Base-by-base conservation (phyloP, 345 rosid species). In the Melaleuca quinquenervia region DNA sequence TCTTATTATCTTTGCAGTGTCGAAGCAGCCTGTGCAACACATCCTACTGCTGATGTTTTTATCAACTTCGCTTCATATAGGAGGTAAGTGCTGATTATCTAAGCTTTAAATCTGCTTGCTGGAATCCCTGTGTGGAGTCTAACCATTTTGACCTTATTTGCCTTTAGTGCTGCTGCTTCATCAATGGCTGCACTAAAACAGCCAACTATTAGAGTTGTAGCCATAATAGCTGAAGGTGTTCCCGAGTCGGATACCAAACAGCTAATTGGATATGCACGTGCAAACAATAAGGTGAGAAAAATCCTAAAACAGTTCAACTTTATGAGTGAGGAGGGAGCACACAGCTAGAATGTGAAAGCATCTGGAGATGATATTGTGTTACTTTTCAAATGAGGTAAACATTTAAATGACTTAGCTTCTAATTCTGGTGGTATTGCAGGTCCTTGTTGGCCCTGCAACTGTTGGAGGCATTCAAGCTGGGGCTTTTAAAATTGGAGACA, bases 381-480 rank as follows among this genome's bases (percentile, higher is more conserved):
- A 16, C 22, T 29, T 70, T 32, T 70, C 45, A 70, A 32, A 70
- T 70, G 78, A 70, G 36, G 78, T 48, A 70, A 8, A 70, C 48
- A 8, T 70, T 36, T 21, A 70, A 52, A 49, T 50, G 52, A 36
- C 48, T 50, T 52, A 22, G 82, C 82, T 50, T 87, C 85, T 86
- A 41, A 26, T 84, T 53, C 29, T 82, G 84, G 83, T 90, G 87
- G 56, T 88, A 27, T 70, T 90, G 80, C 91, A 97, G 99, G 99
- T 97, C 93, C 96, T 97, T 86, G 94, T 97, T 84, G 99, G 99
- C 85, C 99, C 99, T 45, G 99, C 99, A 85, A 96, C 99, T 44
- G 99, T 97, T 85, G 99, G 99, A 90, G 99, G 99, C 86, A 88
- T 96, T 91, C 98, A 96, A 92, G 99, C 96, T 88, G 99, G 99